Conservation (phyloP, 352 stramenopile genomes). For the Pythium vanterpoolii region DNA sequence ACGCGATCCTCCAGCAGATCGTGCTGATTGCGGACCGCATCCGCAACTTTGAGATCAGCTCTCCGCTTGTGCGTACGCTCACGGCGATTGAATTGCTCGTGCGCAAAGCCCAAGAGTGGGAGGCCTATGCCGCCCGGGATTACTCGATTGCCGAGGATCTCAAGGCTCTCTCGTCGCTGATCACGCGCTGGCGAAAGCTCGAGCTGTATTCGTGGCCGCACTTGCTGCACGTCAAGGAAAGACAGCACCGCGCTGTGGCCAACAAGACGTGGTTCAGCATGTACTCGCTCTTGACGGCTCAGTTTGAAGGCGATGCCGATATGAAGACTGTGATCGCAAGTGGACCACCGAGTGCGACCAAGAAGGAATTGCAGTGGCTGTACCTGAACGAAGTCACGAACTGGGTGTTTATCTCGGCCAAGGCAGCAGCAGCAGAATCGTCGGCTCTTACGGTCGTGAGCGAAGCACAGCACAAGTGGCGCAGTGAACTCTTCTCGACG, state of each 20-base stretch:
- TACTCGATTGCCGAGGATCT: slow-evolving; percentile 93
- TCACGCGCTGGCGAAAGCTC: slow-evolving; percentile 97
- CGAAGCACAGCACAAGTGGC: slow-evolving; percentile 61
- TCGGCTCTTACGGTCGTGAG: neutral
- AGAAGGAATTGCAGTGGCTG: slow-evolving; percentile 50
- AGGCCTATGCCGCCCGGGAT: slow-evolving; percentile 92
- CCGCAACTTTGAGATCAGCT: slow-evolving; percentile 85
- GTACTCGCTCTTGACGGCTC: slow-evolving; percentile 82
- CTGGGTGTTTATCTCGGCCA: slow-evolving; percentile 57
- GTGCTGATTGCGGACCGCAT: slow-evolving; percentile 88
- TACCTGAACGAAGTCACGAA: slow-evolving; percentile 52
- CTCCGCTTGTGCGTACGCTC: slow-evolving; percentile 88
- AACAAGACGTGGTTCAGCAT: slow-evolving; percentile 88
- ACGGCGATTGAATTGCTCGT: slow-evolving; percentile 95
- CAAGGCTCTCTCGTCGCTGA: slow-evolving; percentile 88
- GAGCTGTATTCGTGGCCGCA: slow-evolving; percentile 97
- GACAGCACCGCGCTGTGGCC: slow-evolving; percentile 62
- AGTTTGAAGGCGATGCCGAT: slow-evolving; percentile 49
- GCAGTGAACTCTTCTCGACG: slow-evolving; percentile 82
- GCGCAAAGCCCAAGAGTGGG: slow-evolving; percentile 98
- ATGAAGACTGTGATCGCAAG: slow-evolving; percentile 8
- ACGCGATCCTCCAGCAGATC: slow-evolving; percentile 96
- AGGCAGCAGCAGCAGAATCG: neutral
- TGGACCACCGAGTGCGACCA: neutral
- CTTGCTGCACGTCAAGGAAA: slow-evolving; percentile 90